These are phyloP conservation scores for Hericium rajendrae DNA, from an alignment of 768 basidiomycete genomes.

Conservation along the genomic window DNA sequence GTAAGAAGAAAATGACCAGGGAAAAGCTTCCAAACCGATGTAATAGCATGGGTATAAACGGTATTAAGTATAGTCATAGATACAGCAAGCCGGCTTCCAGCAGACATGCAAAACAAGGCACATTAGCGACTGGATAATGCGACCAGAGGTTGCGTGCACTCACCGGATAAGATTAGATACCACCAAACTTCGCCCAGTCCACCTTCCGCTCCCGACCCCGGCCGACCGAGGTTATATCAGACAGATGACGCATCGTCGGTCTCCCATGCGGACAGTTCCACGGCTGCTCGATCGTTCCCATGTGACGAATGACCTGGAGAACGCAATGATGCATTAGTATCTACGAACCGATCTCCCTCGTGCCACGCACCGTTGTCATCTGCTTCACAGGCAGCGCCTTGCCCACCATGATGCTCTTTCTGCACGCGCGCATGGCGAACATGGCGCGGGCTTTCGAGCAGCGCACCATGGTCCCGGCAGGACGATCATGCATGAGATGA, in stretches of 20 bases:
- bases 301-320: slow-evolving; percentile 22
- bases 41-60: too few species aligned
- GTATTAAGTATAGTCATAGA: too few species aligned
- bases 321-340: too few species aligned
- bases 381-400: slow-evolving; percentile 66
- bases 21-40: too few species aligned
- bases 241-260: slow-evolving; percentile 23
- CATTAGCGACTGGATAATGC: too few species aligned
- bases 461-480: slow-evolving; percentile 75
- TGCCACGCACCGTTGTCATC: slow-evolving; percentile 54
- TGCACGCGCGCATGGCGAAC: slow-evolving; percentile 94
- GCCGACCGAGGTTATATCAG: not conserved
- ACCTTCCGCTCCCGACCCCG: not conserved
- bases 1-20: too few species aligned
- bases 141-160: not conserved
- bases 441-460: slow-evolving; percentile 90
- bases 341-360: not conserved
- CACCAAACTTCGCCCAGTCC: not conserved
- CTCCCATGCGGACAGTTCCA: slow-evolving; percentile 27
- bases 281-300: slow-evolving; percentile 26
- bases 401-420: slow-evolving; percentile 96
- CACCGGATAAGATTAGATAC: not conserved
- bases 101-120: too few species aligned
- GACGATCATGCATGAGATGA: slow-evolving; percentile 70
- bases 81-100: too few species aligned